Evolutionary conservation across 768 basidiomycete species (phyloP).

Genomic region (Cystoderma amianthinum): DNA sequence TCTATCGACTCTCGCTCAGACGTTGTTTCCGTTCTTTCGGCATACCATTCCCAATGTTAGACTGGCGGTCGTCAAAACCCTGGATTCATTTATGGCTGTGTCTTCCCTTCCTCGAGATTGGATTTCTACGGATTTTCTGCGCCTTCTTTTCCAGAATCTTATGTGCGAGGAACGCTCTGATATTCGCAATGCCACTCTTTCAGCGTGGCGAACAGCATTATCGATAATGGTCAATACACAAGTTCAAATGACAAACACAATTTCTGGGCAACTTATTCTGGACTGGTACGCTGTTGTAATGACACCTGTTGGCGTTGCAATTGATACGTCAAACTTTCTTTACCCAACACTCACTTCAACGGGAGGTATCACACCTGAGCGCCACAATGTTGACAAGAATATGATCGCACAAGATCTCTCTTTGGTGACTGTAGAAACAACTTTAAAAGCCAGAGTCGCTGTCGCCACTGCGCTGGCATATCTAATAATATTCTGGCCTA

Average conservation of each 20-base stretch:
- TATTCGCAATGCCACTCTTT: slow-evolving; percentile 66
- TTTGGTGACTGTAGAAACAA: slow-evolving; percentile 67
- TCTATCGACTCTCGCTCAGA: slow-evolving; percentile 76
- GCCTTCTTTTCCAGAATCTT: slow-evolving; percentile 89
- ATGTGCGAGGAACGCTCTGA: slow-evolving; percentile 86
- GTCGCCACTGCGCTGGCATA: slow-evolving; percentile 73
- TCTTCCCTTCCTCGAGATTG: slow-evolving; percentile 70
- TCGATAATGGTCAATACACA: slow-evolving; percentile 38
- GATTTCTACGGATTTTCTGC: slow-evolving; percentile 72
- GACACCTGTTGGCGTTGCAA: slow-evolving; percentile 80
- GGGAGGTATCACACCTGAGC: slow-evolving; percentile 44
- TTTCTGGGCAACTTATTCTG: slow-evolving; percentile 55
- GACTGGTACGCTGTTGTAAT: slow-evolving; percentile 87
- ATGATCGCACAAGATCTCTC: slow-evolving; percentile 90
- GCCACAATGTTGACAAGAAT: slow-evolving; percentile 94
- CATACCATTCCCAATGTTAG: slow-evolving; percentile 94
- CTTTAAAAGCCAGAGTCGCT: slow-evolving; percentile 74
- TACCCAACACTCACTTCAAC: slow-evolving; percentile 44
- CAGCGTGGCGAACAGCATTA: slow-evolving; percentile 71
- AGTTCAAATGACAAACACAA: slow-evolving; percentile 42
- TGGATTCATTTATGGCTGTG: slow-evolving; percentile 81
- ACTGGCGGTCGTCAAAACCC: slow-evolving; percentile 83
- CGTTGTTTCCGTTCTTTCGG: slow-evolving; percentile 92
- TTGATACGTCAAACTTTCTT: slow-evolving; percentile 69
- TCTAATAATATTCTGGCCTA: slow-evolving; percentile 62